These are phyloP conservation scores for Linnemannia hyalina DNA, from an alignment of 192 early-diverging fungal genomes.

Conservation along the genomic window DNA sequence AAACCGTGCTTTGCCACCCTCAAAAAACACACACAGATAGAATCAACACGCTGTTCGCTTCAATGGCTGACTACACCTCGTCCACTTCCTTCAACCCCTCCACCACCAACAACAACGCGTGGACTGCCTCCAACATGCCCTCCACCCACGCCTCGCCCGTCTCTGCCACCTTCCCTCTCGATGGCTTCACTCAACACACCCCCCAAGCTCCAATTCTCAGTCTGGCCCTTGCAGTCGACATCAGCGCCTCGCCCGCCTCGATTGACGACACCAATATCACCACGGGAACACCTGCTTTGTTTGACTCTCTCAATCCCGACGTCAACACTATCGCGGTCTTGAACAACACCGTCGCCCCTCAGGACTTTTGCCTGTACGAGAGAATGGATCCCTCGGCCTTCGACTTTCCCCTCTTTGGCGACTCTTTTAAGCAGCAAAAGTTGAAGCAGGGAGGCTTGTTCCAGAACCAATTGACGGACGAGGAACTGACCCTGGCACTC, in stretches of 20 bases:
- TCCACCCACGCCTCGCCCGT: not conserved
- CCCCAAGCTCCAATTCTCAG: slow-evolving; percentile 18
- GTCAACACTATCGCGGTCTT: not conserved
- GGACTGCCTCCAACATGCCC: not conserved
- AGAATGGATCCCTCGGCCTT: slow-evolving; percentile 20
- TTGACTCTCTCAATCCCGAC: not conserved
- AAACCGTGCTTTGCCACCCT: not conserved
- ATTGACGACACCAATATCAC: slow-evolving; percentile 9
- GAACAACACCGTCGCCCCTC: slow-evolving; percentile 26
- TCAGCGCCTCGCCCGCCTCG: not conserved
- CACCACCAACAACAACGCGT: not conserved
- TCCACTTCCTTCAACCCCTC: not conserved
- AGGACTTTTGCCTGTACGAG: slow-evolving; percentile 41
- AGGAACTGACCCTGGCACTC: not conserved
- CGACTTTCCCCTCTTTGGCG: slow-evolving; percentile 43
- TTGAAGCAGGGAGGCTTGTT: not conserved
- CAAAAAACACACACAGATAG: no score
- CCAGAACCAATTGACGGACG: slow-evolving; percentile 5
- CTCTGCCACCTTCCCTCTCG: not conserved
- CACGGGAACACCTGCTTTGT: not conserved
- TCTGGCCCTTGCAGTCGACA: slow-evolving; percentile 12
- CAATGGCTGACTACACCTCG: not conserved
- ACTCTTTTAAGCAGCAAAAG: slow-evolving; percentile 1
- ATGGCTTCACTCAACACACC: not conserved
- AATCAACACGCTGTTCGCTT: no score